phyloP scores from a whole-genome alignment of 768 basidiomycete genomes.

The Scleroderma bovista region DNA sequence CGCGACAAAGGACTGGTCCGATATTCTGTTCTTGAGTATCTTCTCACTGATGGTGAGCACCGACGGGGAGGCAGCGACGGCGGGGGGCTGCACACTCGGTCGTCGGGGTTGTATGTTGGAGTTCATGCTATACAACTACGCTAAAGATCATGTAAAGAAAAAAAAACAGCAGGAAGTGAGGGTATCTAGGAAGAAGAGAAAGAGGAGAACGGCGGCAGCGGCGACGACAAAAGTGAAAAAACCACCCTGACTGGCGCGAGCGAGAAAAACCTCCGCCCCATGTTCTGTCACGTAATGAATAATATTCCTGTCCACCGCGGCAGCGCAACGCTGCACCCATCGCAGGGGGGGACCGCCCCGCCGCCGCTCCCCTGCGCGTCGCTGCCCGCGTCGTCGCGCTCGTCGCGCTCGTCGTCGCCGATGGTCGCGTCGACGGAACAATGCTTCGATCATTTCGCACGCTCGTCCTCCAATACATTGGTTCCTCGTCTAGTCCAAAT shows the following conservation, averaged over 20 bases:
- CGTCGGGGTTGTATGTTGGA: constrained; percentile 12
- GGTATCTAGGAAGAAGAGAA: neutral
- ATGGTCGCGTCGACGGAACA: neutral
- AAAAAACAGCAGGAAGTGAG: neutral
- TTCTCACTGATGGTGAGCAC: constrained; percentile 35
- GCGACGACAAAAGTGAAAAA: neutral
- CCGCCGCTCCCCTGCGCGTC: too few relatives aligned
- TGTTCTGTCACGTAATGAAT: too few relatives aligned
- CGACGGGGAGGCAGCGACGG: constrained; percentile 32
- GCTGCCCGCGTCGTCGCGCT: neutral
- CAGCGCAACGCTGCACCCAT: too few relatives aligned
- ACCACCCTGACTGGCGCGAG: neutral
- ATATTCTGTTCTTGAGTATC: constrained; percentile 42
- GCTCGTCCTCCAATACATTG: neutral
- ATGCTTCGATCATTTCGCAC: neutral
- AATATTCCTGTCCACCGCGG: too few relatives aligned
- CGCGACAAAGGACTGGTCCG: constrained; percentile 40
- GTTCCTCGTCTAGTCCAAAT: neutral
- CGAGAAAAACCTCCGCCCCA: too few relatives aligned
- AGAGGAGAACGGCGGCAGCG: neutral
- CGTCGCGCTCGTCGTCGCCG: neutral
- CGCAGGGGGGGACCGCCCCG: too few relatives aligned
- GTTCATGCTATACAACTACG: constrained; percentile 14
- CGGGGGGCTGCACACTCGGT: constrained; percentile 16
- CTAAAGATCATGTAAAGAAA: constrained; percentile 3